A percentile compares a stretch with the other conserved stretches of the same genome.
Evolutionary conservation across 169 alveolate species (phyloP).

Genomic region (Neospora caninum): DNA sequence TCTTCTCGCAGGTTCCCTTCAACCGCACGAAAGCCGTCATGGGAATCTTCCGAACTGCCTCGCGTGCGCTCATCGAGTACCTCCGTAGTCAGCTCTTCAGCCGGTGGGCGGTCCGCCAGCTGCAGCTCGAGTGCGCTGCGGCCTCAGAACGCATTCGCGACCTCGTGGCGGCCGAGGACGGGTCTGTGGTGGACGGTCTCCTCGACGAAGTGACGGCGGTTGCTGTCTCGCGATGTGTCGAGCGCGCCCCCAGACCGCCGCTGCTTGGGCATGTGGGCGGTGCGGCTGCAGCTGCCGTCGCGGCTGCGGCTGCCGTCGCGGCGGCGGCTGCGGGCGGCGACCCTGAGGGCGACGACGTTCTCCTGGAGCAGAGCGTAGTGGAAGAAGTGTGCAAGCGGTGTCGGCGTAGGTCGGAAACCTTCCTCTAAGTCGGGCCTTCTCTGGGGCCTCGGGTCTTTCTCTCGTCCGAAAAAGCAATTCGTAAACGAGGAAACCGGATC

Average conservation of each 20-base stretch:
- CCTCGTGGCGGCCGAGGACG: conserved; percentile 70
- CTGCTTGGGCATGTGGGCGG: neutral
- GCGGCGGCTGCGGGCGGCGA: neutral
- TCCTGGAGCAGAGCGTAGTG: neutral
- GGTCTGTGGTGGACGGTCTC: conserved; percentile 68
- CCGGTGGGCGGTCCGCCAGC: conserved; percentile 62
- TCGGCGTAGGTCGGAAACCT: neutral
- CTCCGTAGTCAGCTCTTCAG: conserved; percentile 58
- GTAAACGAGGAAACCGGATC: too few species aligned
- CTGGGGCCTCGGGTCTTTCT: too few species aligned
- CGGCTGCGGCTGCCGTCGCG: conserved; percentile 31
- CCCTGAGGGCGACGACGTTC: neutral
- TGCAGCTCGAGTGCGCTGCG: conserved; percentile 71
- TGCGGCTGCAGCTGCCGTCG: neutral
- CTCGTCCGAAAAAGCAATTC: too few species aligned
- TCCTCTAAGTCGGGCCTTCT: neutral
- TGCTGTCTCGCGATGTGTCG: conserved; percentile 13
- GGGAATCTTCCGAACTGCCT: conserved; percentile 68
- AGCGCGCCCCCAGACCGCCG: neutral
- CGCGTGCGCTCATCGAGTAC: conserved; percentile 61
- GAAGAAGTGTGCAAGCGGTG: conserved; percentile 26
- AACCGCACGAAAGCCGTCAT: conserved; percentile 65
- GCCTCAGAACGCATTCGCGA: conserved; percentile 57
- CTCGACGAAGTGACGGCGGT: conserved; percentile 70
- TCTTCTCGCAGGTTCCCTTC: conserved; percentile 55